A percentile compares a stretch with the other conserved stretches of the same genome.
Conservation (phyloP, 2,329 filamentous ascomycete species). For the Harringtonia aguacate region DNA sequence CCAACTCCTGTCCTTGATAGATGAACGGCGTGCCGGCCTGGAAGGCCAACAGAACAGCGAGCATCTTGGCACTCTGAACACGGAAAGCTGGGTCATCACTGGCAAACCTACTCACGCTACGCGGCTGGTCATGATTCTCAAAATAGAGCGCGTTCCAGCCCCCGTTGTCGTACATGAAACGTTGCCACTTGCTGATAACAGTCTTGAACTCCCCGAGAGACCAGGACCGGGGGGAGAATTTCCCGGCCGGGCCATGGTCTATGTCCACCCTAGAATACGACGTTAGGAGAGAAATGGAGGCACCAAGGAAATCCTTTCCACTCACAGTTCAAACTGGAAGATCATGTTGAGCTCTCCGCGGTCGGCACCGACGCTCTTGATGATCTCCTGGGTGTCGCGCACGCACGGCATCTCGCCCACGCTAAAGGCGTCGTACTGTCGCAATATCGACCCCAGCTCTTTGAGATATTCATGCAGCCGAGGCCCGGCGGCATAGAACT, state of each 20-base stretch:
- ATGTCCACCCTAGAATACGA: constrained; percentile 1
- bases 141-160: constrained; percentile 48
- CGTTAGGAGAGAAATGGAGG: neutral
- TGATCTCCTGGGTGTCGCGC: constrained; percentile 5
- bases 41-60: constrained; percentile 33
- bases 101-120: constrained; percentile 41
- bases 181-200: constrained; percentile 21
- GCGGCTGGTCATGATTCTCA: constrained; percentile 52
- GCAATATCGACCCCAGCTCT: constrained; percentile 53
- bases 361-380: constrained; percentile 2
- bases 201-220: constrained; percentile 1
- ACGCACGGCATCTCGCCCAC: constrained; percentile 43
- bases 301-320: neutral
- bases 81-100: constrained; percentile 26
- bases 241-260: constrained; percentile 4
- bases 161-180: constrained; percentile 38
- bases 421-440: constrained; percentile 57
- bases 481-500: constrained; percentile 38
- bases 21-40: constrained; percentile 43
- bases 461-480: constrained; percentile 55
- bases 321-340: constrained; percentile 6
- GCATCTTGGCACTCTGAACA: constrained; percentile 36
- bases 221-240: constrained; percentile 3
- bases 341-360: constrained; percentile 6
- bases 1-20: constrained; percentile 51